A percentile compares a stretch with the other conserved stretches of the same genome.
Evolutionary conservation across 495 filamentous ascomycete genomes (phyloP).

Genomic region (Daldinia bambusicola): DNA sequence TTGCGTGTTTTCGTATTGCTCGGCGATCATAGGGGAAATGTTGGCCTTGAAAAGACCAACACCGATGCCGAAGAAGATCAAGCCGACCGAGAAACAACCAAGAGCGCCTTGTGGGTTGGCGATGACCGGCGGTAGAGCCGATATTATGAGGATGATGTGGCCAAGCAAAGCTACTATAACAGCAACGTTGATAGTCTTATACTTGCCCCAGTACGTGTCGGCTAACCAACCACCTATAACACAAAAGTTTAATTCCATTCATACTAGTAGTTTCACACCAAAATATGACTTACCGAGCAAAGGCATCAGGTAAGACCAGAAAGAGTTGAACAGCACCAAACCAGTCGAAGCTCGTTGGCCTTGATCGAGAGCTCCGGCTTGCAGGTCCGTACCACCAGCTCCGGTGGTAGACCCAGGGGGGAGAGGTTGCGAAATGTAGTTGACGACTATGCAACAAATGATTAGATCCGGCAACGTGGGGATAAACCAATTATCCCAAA

Average conservation of each 20-base stretch:
- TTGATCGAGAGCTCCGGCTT: constrained; percentile 73
- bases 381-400: constrained; percentile 57
- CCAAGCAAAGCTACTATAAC: constrained; percentile 69
- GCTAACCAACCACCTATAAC: constrained; percentile 71
- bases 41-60: constrained; percentile 75
- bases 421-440: constrained; percentile 76
- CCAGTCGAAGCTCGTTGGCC: constrained; percentile 73
- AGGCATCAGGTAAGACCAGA: constrained; percentile 80
- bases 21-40: constrained; percentile 68
- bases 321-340: constrained; percentile 74
- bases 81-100: constrained; percentile 68
- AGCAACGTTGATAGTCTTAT: constrained; percentile 71
- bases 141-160: constrained; percentile 71
- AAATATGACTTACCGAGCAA: constrained; percentile 56
- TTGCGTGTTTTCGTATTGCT: constrained; percentile 61
- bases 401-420: constrained; percentile 70
- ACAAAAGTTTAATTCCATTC: constrained; percentile 21
- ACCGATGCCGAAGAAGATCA: constrained; percentile 72
- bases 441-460: constrained; percentile 51
- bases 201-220: constrained; percentile 76
- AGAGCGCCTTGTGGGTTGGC: constrained; percentile 62
- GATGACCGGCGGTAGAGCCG: constrained; percentile 70
- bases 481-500: background rate
- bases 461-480: constrained; percentile 9
- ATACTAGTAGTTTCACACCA: background rate